Percentiles rank a stretch among this genome's conserved stretches.
These are phyloP conservation scores for Fraxinus americana DNA, from an alignment of 257 asterid species.

Conservation along the genomic window DNA sequence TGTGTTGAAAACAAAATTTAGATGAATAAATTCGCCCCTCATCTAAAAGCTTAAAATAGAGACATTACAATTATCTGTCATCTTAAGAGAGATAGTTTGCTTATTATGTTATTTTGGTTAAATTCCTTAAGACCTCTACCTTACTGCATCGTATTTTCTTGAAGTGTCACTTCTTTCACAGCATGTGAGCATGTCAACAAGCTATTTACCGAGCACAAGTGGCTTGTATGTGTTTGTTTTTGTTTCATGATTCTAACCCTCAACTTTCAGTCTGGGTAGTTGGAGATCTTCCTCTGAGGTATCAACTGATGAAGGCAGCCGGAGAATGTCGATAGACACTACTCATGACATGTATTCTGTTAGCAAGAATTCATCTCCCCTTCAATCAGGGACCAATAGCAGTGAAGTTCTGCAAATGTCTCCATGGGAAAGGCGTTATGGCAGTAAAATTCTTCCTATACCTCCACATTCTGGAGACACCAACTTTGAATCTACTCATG, in stretches of 20 bases:
- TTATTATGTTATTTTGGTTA: neutral
- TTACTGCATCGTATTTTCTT: neutral
- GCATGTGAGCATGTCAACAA: neutral
- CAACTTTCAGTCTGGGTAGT: conserved; percentile 49
- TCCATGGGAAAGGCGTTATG: conserved; percentile 31
- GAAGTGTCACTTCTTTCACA: neutral
- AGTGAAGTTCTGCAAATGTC: conserved; percentile 27
- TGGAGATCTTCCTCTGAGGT: conserved; percentile 46
- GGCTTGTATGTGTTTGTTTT: neutral
- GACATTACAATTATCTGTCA: neutral
- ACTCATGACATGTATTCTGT: neutral
- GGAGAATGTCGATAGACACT: conserved; percentile 20
- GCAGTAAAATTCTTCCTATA: conserved; percentile 27
- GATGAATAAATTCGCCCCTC: neutral
- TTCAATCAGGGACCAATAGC: conserved; percentile 17
- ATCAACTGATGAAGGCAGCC: conserved; percentile 37
- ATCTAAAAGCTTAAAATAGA: neutral
- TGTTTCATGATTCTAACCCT: neutral
- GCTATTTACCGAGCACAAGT: neutral
- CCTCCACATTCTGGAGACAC: conserved; percentile 27
- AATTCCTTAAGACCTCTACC: neutral
- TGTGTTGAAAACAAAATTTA: neutral
- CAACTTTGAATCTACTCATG: conserved; percentile 34
- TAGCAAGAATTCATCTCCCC: conserved; percentile 32
- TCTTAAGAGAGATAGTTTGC: neutral